Conservation (phyloP, 2,329 filamentous ascomycete species). For the Colletotrichum somersetense region DNA sequence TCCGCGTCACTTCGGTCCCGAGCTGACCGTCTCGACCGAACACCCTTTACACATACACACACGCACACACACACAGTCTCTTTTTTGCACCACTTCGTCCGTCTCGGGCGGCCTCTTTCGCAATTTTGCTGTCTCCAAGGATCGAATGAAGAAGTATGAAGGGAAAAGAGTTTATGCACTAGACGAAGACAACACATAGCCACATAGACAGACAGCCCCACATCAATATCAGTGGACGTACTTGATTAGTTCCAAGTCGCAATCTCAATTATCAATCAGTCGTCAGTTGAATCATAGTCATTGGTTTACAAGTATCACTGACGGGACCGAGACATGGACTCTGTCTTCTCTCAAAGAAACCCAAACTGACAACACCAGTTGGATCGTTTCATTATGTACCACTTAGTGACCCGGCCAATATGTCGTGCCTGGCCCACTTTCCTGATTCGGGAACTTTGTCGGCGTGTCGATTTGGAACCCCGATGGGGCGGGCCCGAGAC, state of each 20-base stretch:
- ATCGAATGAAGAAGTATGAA: constrained; percentile 79
- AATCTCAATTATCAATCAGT: no score
- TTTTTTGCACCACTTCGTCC: no score
- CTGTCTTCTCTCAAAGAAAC: no score
- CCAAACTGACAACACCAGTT: not conserved
- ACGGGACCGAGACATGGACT: no score
- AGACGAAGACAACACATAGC: not conserved
- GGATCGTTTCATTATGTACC: no score
- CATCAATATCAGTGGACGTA: no score
- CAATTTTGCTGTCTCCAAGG: constrained; percentile 61
- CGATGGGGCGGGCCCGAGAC: not conserved
- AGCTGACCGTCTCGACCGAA: constrained; percentile 45
- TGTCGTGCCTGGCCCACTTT: not conserved
- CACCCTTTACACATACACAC: constrained; percentile 45
- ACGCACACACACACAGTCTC: no score
- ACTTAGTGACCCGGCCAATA: not conserved
- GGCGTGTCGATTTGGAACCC: not conserved
- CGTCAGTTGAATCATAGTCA: no score
- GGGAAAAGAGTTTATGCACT: not conserved
- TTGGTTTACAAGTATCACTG: no score
- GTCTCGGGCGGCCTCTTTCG: no score
- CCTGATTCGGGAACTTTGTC: not conserved
- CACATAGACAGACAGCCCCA: no score
- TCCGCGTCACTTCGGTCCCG: constrained; percentile 4
- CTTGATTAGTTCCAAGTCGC: no score